phyloP scores from a whole-genome alignment of 495 filamentous ascomycete species.

The Trichodelitschia bisporula region DNA sequence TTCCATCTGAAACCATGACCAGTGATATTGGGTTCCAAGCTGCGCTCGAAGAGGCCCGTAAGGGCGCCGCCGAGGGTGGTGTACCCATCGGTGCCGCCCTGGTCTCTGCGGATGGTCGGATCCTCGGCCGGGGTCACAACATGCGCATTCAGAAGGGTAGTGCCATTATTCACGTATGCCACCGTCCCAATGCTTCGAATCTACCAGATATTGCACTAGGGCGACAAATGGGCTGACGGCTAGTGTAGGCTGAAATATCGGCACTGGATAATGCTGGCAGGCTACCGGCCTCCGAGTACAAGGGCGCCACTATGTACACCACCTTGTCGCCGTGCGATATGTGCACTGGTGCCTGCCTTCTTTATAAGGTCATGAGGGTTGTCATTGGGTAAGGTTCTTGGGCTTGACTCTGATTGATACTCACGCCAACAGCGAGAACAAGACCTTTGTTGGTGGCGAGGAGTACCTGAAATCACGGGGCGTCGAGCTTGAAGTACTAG shows the following conservation, averaged over 20 bases:
- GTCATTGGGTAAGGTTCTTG: too few relatives aligned
- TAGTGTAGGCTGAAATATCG: conserved; percentile 66
- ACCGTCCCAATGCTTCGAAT: not conserved
- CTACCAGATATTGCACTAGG: not conserved
- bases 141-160: conserved; percentile 57
- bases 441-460: conserved; percentile 56
- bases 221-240: not conserved
- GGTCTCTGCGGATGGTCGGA: conserved; percentile 40
- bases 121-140: conserved; percentile 63
- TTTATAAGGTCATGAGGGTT: conserved; percentile 58
- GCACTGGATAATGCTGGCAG: conserved; percentile 58
- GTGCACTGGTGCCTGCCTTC: conserved; percentile 63
- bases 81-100: conserved; percentile 64
- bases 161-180: conserved; percentile 47
- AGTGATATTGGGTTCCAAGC: conserved; percentile 27
- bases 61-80: conserved; percentile 46
- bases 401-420: too few relatives aligned
- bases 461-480: conserved; percentile 43
- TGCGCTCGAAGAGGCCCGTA: conserved; percentile 56
- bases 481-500: conserved; percentile 49
- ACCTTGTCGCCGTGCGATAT: conserved; percentile 75
- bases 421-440: too few relatives aligned
- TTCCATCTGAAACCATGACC: too few relatives aligned
- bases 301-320: conserved; percentile 63
- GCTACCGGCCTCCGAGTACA: conserved; percentile 43